These are phyloP conservation scores for Lentinus brumalis DNA, from an alignment of 768 basidiomycete species.

Conservation along the genomic window DNA sequence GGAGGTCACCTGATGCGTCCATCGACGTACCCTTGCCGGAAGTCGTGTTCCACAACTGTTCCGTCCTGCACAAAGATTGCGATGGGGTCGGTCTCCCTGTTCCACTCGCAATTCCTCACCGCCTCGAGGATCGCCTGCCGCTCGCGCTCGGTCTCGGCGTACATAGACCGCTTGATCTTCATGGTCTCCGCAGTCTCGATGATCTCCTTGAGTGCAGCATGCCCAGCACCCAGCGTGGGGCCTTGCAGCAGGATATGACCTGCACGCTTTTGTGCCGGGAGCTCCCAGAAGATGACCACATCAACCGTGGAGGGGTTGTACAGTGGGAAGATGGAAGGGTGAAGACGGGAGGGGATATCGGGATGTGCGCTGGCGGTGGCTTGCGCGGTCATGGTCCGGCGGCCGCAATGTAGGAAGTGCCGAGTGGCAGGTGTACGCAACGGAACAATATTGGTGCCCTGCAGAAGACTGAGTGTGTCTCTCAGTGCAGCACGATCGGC, in stretches of 20 bases:
- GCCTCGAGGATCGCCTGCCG: conserved; percentile 65
- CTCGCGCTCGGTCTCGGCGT: conserved; percentile 85
- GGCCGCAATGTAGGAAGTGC: conserved; percentile 54
- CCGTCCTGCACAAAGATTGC: conserved; percentile 51
- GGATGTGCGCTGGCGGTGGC: conserved; percentile 46
- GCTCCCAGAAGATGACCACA: conserved; percentile 75
- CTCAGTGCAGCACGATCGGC: background rate
- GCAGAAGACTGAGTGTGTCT: background rate
- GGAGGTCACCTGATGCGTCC: too few species aligned
- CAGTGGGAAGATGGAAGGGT: conserved; percentile 74
- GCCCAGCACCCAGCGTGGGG: conserved; percentile 64
- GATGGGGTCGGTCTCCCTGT: conserved; percentile 76
- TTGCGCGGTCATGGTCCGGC: conserved; percentile 44
- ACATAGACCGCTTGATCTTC: conserved; percentile 82
- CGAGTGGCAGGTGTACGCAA: conserved; percentile 34
- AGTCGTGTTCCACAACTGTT: conserved; percentile 59
- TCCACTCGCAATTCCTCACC: conserved; percentile 74
- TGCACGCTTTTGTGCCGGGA: conserved; percentile 56
- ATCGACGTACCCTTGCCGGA: conserved; percentile 62
- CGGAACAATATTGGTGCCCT: conserved; percentile 20
- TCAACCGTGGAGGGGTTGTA: conserved; percentile 75
- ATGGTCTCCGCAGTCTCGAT: conserved; percentile 60
- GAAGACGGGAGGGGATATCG: conserved; percentile 54
- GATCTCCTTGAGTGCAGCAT: conserved; percentile 63
- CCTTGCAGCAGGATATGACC: conserved; percentile 66